Base-by-base conservation (phyloP, 768 basidiomycete genomes). In the Leccinum barrowsii region DNA sequence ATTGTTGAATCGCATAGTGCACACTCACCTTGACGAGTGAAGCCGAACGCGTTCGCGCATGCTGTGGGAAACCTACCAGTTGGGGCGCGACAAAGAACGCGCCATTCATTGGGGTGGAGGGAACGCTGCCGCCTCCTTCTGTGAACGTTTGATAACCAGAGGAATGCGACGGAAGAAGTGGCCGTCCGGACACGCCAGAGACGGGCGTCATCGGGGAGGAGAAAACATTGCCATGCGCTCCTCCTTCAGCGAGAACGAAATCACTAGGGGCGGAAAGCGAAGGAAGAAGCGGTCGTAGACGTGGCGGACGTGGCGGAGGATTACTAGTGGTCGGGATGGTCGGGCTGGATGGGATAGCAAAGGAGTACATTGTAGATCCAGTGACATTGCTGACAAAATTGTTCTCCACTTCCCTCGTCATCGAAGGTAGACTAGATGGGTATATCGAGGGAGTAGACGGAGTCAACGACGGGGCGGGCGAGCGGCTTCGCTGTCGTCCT, bases 361-460 rank as follows among this genome's bases (percentile, higher is more conserved):
- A n/a, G 17, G 17, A 12, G 32, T 32, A 32, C 32, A 32, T 32
- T n/a, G 17, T 32, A n/a, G 49, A 70, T 47, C 76, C 74, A 15
- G 35, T 52, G 10, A 8, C 15, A 4, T 50, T 8, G n/a, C 8
- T 40, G 17, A n/a, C 17, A 40, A 40, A n/a, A n/a, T 8, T n/a
- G 17, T 21, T 19, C 30, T 59, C 59, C 7, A 30, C 47, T n/a
- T 73, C 71, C 17, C 17, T 37, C 37, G 15, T 17, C 32, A 54
- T 61, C 11, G 71, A 70, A 24, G 79, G 77, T 21, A 82, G 65
- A 57, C 75, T 78, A 2, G 77, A 69, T 10, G 81, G 78, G 62
- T 82, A 81, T 34, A 82, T 75, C 12, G 83, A 82, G 44, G 82
- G 81, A 50, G 76, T 80, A n/a, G 80, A 81, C 47, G 75, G 77